Evolutionary conservation across 495 filamentous ascomycete species (phyloP).

Genomic region (Podospora pseudocomata): DNA sequence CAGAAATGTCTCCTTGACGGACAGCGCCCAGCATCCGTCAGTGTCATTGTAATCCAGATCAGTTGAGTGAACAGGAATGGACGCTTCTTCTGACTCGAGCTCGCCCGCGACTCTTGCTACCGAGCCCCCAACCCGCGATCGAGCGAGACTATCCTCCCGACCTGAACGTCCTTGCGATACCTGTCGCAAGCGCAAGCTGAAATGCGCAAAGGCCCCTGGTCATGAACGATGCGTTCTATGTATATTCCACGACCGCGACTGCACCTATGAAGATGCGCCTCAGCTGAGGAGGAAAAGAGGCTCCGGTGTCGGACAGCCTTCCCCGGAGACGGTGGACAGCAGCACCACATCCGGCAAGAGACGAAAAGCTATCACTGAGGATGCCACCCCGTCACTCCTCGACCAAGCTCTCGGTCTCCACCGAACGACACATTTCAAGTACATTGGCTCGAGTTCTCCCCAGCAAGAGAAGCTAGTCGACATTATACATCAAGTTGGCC

Average conservation of each 20-base stretch:
- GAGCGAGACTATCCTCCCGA: slow-evolving; percentile 17
- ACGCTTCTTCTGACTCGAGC: not conserved
- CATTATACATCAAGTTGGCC: slow-evolving; percentile 38
- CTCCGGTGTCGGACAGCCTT: too few species aligned
- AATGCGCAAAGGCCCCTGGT: slow-evolving; percentile 66
- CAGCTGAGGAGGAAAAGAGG: slow-evolving; percentile 50
- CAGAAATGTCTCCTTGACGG: too few species aligned
- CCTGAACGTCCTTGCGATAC: slow-evolving; percentile 53
- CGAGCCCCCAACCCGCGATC: slow-evolving; percentile 9
- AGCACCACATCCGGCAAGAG: not conserved
- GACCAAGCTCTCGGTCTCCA: slow-evolving; percentile 44
- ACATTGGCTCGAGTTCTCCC: slow-evolving; percentile 47
- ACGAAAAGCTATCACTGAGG: not conserved
- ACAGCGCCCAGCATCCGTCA: not conserved
- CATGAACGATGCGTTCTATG: slow-evolving; percentile 47
- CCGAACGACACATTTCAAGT: slow-evolving; percentile 38
- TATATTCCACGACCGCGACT: slow-evolving; percentile 46
- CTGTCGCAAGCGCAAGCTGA: slow-evolving; percentile 72
- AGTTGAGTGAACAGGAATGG: not conserved
- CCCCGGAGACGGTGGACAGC: not conserved
- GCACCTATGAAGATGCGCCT: slow-evolving; percentile 50
- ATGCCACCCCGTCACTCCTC: slow-evolving; percentile 34
- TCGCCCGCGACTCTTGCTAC: not conserved
- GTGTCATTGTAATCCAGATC: too few species aligned
- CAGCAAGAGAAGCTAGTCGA: slow-evolving; percentile 52